Percentiles rank a stretch among this genome's conserved stretches.
Evolutionary conservation across 2,329 filamentous ascomycete genomes (phyloP).

Genomic region (Aureobasidium vineae): DNA sequence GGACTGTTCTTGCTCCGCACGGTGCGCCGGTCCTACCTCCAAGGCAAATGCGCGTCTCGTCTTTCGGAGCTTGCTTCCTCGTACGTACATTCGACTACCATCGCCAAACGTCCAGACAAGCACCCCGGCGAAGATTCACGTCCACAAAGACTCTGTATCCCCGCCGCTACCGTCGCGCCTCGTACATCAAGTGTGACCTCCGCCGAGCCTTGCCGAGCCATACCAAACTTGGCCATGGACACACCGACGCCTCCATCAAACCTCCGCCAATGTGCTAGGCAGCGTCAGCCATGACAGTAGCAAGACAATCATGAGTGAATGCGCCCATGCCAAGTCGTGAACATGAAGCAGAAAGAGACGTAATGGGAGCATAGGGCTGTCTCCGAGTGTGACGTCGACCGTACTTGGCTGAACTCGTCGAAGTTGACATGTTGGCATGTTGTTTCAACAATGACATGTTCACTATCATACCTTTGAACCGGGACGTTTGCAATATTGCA

Average conservation of each 20-base stretch:
- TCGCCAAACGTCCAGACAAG: no score
- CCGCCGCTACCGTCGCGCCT: no score
- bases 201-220: constrained; percentile 15
- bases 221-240: not conserved
- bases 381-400: not conserved
- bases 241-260: not conserved
- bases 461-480: not conserved
- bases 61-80: no score
- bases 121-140: no score
- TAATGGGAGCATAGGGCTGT: no score
- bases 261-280: constrained; percentile 21
- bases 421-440: not conserved
- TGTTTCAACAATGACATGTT: not conserved
- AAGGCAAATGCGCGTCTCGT: no score
- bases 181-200: no score
- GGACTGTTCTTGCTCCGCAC: not conserved
- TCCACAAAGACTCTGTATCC: no score
- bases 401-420: not conserved
- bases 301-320: not conserved
- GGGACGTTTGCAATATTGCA: no score
- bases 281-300: constrained; percentile 20
- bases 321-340: not conserved
- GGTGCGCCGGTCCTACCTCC: no score
- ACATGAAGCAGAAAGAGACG: not conserved
- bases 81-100: no score